Evolutionary conservation across 768 basidiomycete species (phyloP), one percentile per base, ranked within the genome.

Genomic region (Lentinula edodes): DNA sequence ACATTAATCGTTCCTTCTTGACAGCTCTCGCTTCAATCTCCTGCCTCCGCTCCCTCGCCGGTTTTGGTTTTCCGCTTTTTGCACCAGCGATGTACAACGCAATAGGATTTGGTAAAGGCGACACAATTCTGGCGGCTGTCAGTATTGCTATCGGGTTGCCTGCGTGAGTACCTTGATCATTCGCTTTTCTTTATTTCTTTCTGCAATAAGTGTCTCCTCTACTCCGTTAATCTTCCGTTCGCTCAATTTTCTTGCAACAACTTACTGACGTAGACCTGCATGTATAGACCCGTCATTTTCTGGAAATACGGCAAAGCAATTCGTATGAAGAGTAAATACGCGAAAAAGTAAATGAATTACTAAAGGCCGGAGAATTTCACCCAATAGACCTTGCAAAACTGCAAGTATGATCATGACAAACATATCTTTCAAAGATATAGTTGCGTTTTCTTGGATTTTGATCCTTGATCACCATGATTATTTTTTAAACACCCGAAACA

Each of bases 51-150:
- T 84, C 86, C 0, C 60, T 90, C 1, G 83, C 84, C 0, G 90
- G 90, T 0, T 91, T 90, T 57, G 85, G 80, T 0, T 91, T 93
- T 68, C 91, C 90, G 2, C 73, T 92, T 16, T 92, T 92, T 65
- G 88, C 85, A 2, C 86, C 87, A 18, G 75, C 80, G 42, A 88
- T 91, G 83, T 91, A 83, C 71, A 71, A 75, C 0, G 73, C 75
- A 10, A 75, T 91, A 0, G 90, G 89, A 4, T 88, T 86, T 61
- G 90, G 89, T 0, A 87, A 85, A 62, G 88, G 87, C 6, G 73
- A 85, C 63, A 87, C 88, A 0, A 76, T 91, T 3, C 76, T 92
- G 10, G 89, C 89, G 0, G 78, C 69, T 10, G 65, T 81, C 2
- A 76, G 86, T 2, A 83, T 91, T 58, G 78, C 70, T 1, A 70